Percentiles rank a stretch among this genome's conserved stretches.
Evolutionary conservation across 495 filamentous ascomycete genomes (phyloP).

Genomic region (Hypomontagnella submonticulosa): DNA sequence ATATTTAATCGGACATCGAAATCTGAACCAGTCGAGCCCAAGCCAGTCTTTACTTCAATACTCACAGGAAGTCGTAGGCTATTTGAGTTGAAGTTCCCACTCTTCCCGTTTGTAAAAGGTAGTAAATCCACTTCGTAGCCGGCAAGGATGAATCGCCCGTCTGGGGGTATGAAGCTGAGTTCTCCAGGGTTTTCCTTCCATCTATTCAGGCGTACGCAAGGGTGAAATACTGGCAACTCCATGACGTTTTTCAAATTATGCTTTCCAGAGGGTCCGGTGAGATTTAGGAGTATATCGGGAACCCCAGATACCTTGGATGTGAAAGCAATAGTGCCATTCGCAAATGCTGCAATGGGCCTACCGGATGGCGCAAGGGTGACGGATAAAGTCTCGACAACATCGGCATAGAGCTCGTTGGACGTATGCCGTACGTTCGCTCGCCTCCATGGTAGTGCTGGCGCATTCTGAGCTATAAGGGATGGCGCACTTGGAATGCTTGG

Average conservation of each 20-base stretch:
- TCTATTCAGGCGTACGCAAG: slow-evolving; percentile 84
- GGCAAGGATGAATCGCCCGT: slow-evolving; percentile 93
- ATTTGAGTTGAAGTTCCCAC: slow-evolving; percentile 54
- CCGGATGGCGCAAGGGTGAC: slow-evolving; percentile 92
- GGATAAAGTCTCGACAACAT: slow-evolving; percentile 88
- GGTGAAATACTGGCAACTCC: slow-evolving; percentile 94
- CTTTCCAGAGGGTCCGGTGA: slow-evolving; percentile 79
- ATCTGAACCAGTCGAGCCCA: slow-evolving; percentile 78
- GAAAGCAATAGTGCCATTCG: slow-evolving; percentile 93
- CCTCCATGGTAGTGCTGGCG: slow-evolving; percentile 78
- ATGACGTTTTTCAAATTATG: slow-evolving; percentile 78
- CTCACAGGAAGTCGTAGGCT: slow-evolving; percentile 83
- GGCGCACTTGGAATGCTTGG: slow-evolving; percentile 41
- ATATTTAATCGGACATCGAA: slow-evolving; percentile 88
- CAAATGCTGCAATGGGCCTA: slow-evolving; percentile 83
- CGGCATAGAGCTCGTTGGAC: slow-evolving; percentile 96
- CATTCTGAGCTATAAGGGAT: slow-evolving; percentile 53
- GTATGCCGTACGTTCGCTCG: slow-evolving; percentile 93
- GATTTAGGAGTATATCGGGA: slow-evolving; percentile 84
- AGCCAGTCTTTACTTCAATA: slow-evolving; percentile 80
- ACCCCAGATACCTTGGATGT: slow-evolving; percentile 94
- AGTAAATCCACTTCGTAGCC: slow-evolving; percentile 95
- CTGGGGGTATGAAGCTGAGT: slow-evolving; percentile 93
- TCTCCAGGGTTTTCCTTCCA: slow-evolving; percentile 92
- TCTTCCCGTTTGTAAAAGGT: slow-evolving; percentile 62